Evolutionary conservation across 495 filamentous ascomycete species (phyloP), one percentile per base, ranked within the genome.

Genomic region (Neurospora sp.): DNA sequence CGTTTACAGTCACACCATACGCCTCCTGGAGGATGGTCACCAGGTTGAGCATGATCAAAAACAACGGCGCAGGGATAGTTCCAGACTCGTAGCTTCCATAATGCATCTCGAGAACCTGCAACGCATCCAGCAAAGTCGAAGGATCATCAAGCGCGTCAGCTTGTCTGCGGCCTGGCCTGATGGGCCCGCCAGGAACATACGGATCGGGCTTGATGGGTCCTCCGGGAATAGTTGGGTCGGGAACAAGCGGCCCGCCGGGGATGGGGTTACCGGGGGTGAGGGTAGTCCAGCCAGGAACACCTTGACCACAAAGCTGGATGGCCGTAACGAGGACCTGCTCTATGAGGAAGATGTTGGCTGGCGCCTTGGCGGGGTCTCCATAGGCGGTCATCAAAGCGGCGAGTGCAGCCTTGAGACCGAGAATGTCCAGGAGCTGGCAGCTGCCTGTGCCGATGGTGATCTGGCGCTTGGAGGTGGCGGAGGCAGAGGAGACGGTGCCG

Each of bases 151-250:
- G 31, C 27, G n/a, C 16, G 31, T 39, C 62, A 20, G 5, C 73
- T 44, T 73, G 37, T 76, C 69, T 8, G 48, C 59, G n/a, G 74
- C 72, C 41, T 72, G 75, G 75, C 4, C 27, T 35, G 8, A 75
- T 54, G 20, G 48, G 46, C 35, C 74, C 74, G 44, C 76, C 74
- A 37, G 73, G 46, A 18, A 75, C 69, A 38, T 59, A 46, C 48
- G 76, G 71, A 31, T 73, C 72, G 35, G 76, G 76, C 38, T 62
- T 42, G 20, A 79, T 72, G 11, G 77, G 73, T 4, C 76, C 80
- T 16, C 81, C 81, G 18, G 80, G 80, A 8, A 77, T 69, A 18
- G 76, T 74, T 35, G 80, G 77, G 72, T 81, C 79, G 23, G 82
- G 82, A 31, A 39, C 72, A 39, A 83, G 70, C 66, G 74, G 66